These are phyloP conservation scores for Stygiomarasmius scandens DNA, from an alignment of 1,284 basidiomycete species.

Conservation along the genomic window DNA sequence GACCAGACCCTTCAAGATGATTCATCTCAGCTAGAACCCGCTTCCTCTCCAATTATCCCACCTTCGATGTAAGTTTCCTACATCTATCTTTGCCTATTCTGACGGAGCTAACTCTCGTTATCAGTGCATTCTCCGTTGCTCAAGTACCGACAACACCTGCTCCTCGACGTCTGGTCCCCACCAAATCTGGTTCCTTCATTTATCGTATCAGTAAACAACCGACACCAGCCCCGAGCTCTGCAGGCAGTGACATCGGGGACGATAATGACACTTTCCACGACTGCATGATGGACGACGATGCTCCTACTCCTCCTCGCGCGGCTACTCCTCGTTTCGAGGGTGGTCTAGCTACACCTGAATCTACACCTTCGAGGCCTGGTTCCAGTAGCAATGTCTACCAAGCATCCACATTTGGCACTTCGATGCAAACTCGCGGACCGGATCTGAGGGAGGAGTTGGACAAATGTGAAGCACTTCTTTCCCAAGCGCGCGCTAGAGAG, in stretches of 20 bases:
- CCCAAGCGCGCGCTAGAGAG: too few relatives aligned
- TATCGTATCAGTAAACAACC: constrained; percentile 8
- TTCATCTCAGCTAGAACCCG: not conserved
- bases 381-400: not conserved
- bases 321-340: not conserved
- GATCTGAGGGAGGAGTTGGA: not conserved
- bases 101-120: not conserved
- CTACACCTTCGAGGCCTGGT: not conserved
- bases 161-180: not conserved
- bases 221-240: constrained; percentile 6
- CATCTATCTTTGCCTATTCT: not conserved
- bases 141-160: too few relatives aligned
- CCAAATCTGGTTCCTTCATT: constrained; percentile 6
- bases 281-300: not conserved
- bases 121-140: not conserved
- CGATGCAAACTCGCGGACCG: not conserved
- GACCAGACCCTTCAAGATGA: not conserved
- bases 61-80: not conserved
- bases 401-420: not conserved
- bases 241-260: not conserved
- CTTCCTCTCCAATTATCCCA: not conserved
- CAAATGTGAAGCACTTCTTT: too few relatives aligned
- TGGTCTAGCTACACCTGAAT: not conserved
- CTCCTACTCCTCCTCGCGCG: not conserved
- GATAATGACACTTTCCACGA: not conserved